These are phyloP conservation scores for Panellus pusillus DNA, from an alignment of 768 basidiomycete genomes.

Conservation along the genomic window DNA sequence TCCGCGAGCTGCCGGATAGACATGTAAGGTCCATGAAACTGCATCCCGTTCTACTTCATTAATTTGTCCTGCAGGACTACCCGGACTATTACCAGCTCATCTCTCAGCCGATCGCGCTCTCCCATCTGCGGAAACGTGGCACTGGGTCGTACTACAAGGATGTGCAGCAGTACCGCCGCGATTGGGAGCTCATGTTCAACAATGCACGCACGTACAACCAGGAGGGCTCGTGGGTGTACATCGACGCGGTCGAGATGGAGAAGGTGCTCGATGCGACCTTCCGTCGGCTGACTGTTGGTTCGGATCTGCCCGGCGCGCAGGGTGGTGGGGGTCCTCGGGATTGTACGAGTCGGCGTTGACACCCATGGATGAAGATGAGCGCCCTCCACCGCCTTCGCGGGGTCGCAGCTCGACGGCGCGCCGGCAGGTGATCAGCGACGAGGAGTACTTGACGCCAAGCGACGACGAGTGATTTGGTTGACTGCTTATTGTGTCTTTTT, in stretches of 20 bases:
- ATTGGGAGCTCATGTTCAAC: slow-evolving; percentile 90
- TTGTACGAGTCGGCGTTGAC: slow-evolving; percentile 70
- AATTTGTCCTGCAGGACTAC: slow-evolving; percentile 59
- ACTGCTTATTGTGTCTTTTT: neutral
- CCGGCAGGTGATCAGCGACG: slow-evolving; percentile 75
- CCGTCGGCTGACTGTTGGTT: slow-evolving; percentile 60
- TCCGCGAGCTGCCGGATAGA: slow-evolving; percentile 82
- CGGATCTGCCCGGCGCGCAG: slow-evolving; percentile 72
- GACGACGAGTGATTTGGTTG: slow-evolving; percentile 57
- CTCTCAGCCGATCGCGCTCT: slow-evolving; percentile 82
- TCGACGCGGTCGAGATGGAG: slow-evolving; percentile 94
- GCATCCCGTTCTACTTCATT: neutral
- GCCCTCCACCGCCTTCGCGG: slow-evolving; percentile 50
- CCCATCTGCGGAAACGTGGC: slow-evolving; percentile 78
- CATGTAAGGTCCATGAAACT: slow-evolving; percentile 43
- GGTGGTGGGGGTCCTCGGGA: slow-evolving; percentile 37
- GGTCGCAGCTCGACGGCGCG: slow-evolving; percentile 57
- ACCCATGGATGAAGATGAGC: slow-evolving; percentile 81
- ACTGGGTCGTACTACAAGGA: slow-evolving; percentile 70
- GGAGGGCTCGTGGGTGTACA: slow-evolving; percentile 93
- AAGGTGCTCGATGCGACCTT: slow-evolving; percentile 78
- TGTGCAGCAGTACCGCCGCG: slow-evolving; percentile 68
- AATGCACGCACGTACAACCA: slow-evolving; percentile 94
- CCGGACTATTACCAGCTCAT: slow-evolving; percentile 94
- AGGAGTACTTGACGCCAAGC: slow-evolving; percentile 70